Conservation (phyloP, 345 rosid species). For the Bretschneidera sinensis region DNA sequence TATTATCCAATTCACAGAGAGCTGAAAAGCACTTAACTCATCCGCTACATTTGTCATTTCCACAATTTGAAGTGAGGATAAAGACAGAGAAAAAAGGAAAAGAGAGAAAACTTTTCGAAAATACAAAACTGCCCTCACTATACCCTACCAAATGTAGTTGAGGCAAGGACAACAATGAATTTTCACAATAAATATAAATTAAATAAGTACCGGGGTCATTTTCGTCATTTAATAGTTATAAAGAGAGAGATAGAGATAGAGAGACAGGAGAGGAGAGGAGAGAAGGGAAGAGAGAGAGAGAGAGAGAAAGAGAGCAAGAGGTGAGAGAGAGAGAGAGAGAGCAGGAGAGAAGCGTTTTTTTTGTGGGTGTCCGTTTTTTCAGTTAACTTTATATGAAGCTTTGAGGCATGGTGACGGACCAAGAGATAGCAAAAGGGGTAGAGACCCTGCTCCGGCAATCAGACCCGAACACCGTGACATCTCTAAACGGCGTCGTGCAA, state of each 20-base stretch:
- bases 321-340: slow-evolving; percentile 17
- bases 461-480: slow-evolving; percentile 55
- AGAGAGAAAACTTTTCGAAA: background rate
- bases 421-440: slow-evolving; percentile 74
- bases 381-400: slow-evolving; percentile 32
- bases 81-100: background rate
- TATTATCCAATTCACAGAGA: too few relatives aligned
- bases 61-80: background rate
- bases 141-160: background rate
- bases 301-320: slow-evolving; percentile 12
- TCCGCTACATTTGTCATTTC: background rate
- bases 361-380: slow-evolving; percentile 39
- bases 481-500: slow-evolving; percentile 70
- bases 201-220: slow-evolving; percentile 6
- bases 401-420: slow-evolving; percentile 71
- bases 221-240: slow-evolving; percentile 22
- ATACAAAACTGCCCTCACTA: slow-evolving; percentile 11
- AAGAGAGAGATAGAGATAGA: too few relatives aligned
- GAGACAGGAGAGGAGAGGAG: slow-evolving; percentile 14
- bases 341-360: slow-evolving; percentile 14
- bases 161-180: background rate
- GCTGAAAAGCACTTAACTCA: background rate
- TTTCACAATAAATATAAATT: background rate
- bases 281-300: too few relatives aligned
- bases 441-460: slow-evolving; percentile 79